Percentiles rank a stretch among this genome's conserved stretches.
These are phyloP conservation scores for Calamus simplicifolius DNA, from an alignment of 176 grass and related monocot genomes.

Conservation along the genomic window DNA sequence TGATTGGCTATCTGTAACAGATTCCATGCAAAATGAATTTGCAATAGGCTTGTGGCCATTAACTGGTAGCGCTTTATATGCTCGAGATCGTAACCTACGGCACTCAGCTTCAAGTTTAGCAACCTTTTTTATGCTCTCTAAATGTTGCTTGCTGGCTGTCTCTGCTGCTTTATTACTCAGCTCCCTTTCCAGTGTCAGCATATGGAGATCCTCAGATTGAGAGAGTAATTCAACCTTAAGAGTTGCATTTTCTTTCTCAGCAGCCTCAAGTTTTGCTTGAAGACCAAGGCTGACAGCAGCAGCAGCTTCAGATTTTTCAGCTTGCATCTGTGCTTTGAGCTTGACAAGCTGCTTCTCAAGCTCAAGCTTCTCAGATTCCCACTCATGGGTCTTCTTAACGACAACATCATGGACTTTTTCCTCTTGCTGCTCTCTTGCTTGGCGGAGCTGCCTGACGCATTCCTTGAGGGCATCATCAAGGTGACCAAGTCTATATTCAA, in stretches of 20 bases:
- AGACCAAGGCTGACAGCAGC: background rate
- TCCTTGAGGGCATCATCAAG: constrained; percentile 17
- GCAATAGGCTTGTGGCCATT: constrained; percentile 1
- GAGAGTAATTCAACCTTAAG: constrained; percentile 6
- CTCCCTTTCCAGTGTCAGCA: constrained; percentile 8
- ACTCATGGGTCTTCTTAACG: constrained; percentile 1
- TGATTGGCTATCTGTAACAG: constrained; percentile 13
- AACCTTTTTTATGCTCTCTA: constrained; percentile 10
- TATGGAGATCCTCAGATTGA: constrained; percentile 1
- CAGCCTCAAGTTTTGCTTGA: background rate
- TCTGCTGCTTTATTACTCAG: constrained; percentile 14
- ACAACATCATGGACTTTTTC: constrained; percentile 5
- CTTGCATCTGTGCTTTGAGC: constrained; percentile 9
- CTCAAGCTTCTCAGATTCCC: constrained; percentile 2
- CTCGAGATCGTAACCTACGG: constrained; percentile 6
- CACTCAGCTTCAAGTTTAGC: constrained; percentile 11
- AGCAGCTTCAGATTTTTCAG: constrained; percentile 1
- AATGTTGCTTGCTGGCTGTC: constrained; percentile 11
- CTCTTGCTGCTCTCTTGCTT: constrained; percentile 4
- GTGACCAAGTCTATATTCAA: constrained; percentile 12
- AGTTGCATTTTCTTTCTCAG: constrained; percentile 12
- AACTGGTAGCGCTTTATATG: background rate
- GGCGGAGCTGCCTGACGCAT: constrained; percentile 3
- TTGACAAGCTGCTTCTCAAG: background rate
- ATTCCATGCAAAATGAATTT: constrained; percentile 9